These are phyloP conservation scores for Tetracentron sinense DNA, from an alignment of 164 flowering plant species.

Conservation along the genomic window DNA sequence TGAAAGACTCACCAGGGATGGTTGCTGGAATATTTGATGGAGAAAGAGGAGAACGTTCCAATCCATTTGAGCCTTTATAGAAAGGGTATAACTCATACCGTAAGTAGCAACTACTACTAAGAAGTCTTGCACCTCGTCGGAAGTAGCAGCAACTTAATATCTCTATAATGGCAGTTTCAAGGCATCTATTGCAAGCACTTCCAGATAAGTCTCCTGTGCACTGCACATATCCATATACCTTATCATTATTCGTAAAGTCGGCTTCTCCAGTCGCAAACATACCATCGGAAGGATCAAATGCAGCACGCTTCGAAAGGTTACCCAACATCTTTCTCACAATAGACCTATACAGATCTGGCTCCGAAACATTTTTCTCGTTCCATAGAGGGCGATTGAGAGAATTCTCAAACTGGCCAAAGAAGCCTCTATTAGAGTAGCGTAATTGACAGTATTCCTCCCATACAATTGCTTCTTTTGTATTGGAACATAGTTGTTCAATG, in stretches of 20 bases:
- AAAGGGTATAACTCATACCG: conserved; percentile 37
- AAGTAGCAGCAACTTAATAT: conserved; percentile 15
- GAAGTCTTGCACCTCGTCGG: conserved; percentile 31
- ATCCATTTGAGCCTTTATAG: background rate
- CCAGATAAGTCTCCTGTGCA: conserved; percentile 32
- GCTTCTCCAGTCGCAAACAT: conserved; percentile 24
- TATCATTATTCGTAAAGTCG: background rate
- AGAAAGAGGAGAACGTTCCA: background rate
- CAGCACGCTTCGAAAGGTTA: conserved; percentile 17
- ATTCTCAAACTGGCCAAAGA: conserved; percentile 26
- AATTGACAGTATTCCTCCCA: conserved; percentile 36
- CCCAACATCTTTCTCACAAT: conserved; percentile 12
- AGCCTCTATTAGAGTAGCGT: conserved; percentile 22
- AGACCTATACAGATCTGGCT: conserved; percentile 14
- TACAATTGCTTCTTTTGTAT: conserved; percentile 20
- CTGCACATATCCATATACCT: conserved; percentile 39
- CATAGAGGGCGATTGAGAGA: background rate
- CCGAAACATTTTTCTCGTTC: conserved; percentile 17
- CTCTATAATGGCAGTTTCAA: conserved; percentile 9
- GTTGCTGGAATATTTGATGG: background rate
- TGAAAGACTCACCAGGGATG: background rate
- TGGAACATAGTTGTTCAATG: conserved; percentile 18
- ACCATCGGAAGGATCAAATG: conserved; percentile 9
- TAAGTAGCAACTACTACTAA: conserved; percentile 27
- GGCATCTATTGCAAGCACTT: conserved; percentile 25